Conservation (phyloP, 768 basidiomycete genomes). For the Dendrothele bispora region DNA sequence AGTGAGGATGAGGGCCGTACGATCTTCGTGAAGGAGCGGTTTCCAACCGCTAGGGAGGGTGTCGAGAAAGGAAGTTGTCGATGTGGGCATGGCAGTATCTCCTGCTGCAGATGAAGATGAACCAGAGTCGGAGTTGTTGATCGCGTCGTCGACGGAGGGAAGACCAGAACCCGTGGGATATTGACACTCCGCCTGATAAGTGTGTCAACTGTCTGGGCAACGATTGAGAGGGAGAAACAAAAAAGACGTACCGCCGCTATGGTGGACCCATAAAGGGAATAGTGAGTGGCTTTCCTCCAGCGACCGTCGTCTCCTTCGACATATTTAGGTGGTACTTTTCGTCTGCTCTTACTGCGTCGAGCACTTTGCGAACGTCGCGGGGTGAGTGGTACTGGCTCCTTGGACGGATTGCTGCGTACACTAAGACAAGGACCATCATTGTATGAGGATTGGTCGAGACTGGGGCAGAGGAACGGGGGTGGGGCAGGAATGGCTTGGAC, state of each 20-base stretch:
- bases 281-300: constrained; percentile 56
- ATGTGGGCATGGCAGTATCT: constrained; percentile 3
- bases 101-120: constrained; percentile 1
- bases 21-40: constrained; percentile 20
- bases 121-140: background rate
- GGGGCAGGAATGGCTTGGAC: constrained; percentile 53
- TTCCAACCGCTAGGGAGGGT: constrained; percentile 61
- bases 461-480: constrained; percentile 63
- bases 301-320: constrained; percentile 48
- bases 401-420: background rate
- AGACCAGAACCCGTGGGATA: constrained; percentile 18
- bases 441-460: background rate
- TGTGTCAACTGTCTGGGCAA: background rate
- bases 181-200: constrained; percentile 21
- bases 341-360: constrained; percentile 16
- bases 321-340: constrained; percentile 55
- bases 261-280: constrained; percentile 72
- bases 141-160: constrained; percentile 5
- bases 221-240: background rate
- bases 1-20: constrained; percentile 50
- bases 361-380: constrained; percentile 13
- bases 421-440: background rate
- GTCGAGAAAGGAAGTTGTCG: constrained; percentile 25
- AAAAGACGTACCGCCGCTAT: constrained; percentile 50
- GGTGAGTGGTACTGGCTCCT: constrained; percentile 8